Conservation (phyloP, 352 stramenopile species). For the Phytophthora melonis region DNA sequence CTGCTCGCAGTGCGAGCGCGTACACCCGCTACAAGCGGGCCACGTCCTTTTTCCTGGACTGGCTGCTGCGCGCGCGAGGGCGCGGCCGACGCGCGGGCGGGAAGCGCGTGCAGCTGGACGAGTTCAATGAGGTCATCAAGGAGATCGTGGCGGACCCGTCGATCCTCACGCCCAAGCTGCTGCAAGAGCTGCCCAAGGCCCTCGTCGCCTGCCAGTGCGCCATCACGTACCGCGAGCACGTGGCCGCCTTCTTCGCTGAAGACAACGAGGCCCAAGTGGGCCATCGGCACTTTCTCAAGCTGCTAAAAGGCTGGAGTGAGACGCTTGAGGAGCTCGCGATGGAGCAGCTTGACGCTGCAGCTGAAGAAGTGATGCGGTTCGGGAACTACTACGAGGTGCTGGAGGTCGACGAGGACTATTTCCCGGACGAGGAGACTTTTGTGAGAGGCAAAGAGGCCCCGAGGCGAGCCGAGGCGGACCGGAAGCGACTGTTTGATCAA, state of each 20-base stretch:
- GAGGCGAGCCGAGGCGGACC: neutral
- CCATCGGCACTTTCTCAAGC: conserved; percentile 5
- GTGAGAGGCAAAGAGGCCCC: neutral
- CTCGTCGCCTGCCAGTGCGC: conserved; percentile 18
- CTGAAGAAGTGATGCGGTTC: conserved; percentile 4
- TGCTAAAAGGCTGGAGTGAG: conserved; percentile 4
- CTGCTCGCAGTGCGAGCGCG: too few species aligned
- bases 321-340: neutral
- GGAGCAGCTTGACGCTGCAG: neutral
- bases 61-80: conserved; percentile 22
- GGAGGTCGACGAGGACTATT: conserved; percentile 23
- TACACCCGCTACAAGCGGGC: conserved; percentile 26
- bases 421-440: conserved; percentile 11
- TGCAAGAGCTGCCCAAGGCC: conserved; percentile 16
- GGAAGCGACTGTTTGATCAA: conserved; percentile 9
- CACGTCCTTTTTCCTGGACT: conserved; percentile 34
- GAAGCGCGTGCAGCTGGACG: neutral
- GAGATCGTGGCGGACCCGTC: conserved; percentile 12
- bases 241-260: conserved; percentile 9
- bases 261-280: neutral
- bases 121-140: conserved; percentile 16
- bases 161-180: conserved; percentile 11
- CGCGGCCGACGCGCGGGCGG: neutral
- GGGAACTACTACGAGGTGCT: conserved; percentile 30
- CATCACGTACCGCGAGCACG: conserved; percentile 20